Evolutionary conservation across 2,329 filamentous ascomycete species (phyloP).

Genomic region (Paecilomyces dactylethromorphus): DNA sequence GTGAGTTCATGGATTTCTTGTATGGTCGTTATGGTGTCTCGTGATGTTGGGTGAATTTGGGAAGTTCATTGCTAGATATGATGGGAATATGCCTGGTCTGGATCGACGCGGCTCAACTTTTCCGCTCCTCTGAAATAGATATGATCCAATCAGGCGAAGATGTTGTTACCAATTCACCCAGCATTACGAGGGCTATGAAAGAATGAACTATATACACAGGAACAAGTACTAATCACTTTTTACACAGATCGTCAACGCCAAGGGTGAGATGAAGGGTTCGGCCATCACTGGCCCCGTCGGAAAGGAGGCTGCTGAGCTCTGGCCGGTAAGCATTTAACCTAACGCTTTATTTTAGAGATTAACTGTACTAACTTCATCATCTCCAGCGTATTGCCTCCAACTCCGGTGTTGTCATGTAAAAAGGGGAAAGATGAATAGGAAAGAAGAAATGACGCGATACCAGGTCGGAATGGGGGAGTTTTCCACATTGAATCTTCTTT

Average conservation of each 20-base stretch:
- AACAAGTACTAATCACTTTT: neutral
- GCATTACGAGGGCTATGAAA: neutral
- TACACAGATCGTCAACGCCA: constrained; percentile 95
- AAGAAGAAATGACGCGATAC: constrained; percentile 1
- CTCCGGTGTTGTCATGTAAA: constrained; percentile 99
- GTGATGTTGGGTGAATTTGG: neutral
- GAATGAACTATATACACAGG: neutral
- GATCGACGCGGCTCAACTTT: neutral
- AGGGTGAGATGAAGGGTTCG: constrained; percentile 99
- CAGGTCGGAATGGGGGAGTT: neutral
- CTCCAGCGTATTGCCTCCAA: constrained; percentile 95
- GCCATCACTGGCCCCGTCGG: constrained; percentile 98
- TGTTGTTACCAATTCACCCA: neutral
- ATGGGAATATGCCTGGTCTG: neutral
- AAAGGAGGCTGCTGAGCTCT: constrained; percentile 99
- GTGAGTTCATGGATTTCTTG: constrained; percentile 50
- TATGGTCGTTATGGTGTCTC: constrained; percentile 2
- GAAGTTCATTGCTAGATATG: neutral
- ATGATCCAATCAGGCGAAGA: neutral
- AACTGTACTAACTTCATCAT: constrained; percentile 23
- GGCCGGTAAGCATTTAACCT: constrained; percentile 66
- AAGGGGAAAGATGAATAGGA: neutral
- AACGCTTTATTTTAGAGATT: neutral
- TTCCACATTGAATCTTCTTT: constrained; percentile 1
- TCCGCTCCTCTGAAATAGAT: neutral